Evolutionary conservation across 2,329 filamentous ascomycete species (phyloP).

Genomic region (Ilyonectria mors-panacis): DNA sequence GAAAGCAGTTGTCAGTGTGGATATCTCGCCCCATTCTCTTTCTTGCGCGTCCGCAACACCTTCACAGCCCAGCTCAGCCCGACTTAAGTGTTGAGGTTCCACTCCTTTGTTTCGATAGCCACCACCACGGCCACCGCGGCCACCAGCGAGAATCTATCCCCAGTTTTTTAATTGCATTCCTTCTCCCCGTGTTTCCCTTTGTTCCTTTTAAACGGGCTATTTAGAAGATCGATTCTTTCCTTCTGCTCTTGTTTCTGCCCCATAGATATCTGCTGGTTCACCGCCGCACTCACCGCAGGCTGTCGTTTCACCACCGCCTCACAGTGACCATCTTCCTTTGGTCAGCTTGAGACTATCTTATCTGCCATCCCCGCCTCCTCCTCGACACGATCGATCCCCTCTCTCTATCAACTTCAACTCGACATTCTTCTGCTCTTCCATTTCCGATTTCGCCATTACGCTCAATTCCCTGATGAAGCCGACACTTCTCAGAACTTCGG

Average conservation of each 20-base stretch:
- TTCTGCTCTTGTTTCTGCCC: conserved; percentile 26
- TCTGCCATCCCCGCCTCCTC: neutral
- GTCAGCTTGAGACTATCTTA: neutral
- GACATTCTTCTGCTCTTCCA: neutral
- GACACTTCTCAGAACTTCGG: conserved; percentile 18
- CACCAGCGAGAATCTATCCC: conserved; percentile 15
- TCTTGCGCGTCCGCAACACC: conserved; percentile 3
- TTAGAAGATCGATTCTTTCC: conserved; percentile 17
- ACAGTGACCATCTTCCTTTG: conserved; percentile 11
- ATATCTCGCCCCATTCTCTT: neutral
- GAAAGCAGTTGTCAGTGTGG: neutral
- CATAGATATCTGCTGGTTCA: conserved; percentile 9
- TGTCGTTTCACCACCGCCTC: conserved; percentile 30
- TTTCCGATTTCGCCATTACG: conserved; percentile 19
- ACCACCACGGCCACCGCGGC: conserved; percentile 17
- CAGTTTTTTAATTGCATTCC: conserved; percentile 6
- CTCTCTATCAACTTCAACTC: neutral
- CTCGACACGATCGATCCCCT: neutral
- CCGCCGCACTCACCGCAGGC: conserved; percentile 19
- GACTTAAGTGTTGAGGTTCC: conserved; percentile 25
- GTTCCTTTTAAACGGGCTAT: neutral
- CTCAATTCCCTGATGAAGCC: conserved; percentile 26
- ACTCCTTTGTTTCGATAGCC: conserved; percentile 34
- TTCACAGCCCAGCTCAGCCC: conserved; percentile 6
- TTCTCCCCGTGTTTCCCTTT: neutral